A percentile compares a stretch with the other conserved stretches of the same genome.
Evolutionary conservation across 768 basidiomycete species (phyloP).

Genomic region (Tricholoma hemisulphureum): DNA sequence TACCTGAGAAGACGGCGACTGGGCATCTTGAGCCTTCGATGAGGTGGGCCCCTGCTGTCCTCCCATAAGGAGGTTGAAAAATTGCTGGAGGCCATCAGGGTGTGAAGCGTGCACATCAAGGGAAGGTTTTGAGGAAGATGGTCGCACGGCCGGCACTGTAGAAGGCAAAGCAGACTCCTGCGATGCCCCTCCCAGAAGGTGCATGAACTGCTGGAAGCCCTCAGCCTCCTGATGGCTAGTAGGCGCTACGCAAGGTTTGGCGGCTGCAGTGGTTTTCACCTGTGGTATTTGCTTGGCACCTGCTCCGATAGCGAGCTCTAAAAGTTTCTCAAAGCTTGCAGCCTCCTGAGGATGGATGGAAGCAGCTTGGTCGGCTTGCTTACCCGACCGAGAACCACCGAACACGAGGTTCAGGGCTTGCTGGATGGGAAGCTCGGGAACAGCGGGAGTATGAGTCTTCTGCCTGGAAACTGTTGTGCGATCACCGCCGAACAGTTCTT

Average conservation of each 20-base stretch:
- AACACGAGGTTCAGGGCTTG: background rate
- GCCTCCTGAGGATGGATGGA: background rate
- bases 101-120: background rate
- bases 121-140: background rate
- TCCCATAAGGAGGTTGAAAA: background rate
- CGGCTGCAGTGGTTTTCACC: background rate
- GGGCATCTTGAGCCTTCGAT: background rate
- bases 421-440: too few relatives aligned
- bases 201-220: conserved; percentile 11
- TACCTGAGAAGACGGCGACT: background rate
- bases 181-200: conserved; percentile 8
- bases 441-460: too few relatives aligned
- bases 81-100: background rate
- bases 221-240: background rate
- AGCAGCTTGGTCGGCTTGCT: background rate
- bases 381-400: background rate
- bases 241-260: background rate
- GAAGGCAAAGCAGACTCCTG: background rate
- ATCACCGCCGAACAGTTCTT: background rate
- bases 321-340: conserved; percentile 3
- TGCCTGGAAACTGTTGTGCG: background rate
- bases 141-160: background rate
- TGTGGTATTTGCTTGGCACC: background rate
- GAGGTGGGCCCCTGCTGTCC: too few relatives aligned
- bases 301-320: background rate